These are phyloP conservation scores for Rhizophagus sp. DNA, from an alignment of 192 early-diverging fungal genomes.

Conservation along the genomic window DNA sequence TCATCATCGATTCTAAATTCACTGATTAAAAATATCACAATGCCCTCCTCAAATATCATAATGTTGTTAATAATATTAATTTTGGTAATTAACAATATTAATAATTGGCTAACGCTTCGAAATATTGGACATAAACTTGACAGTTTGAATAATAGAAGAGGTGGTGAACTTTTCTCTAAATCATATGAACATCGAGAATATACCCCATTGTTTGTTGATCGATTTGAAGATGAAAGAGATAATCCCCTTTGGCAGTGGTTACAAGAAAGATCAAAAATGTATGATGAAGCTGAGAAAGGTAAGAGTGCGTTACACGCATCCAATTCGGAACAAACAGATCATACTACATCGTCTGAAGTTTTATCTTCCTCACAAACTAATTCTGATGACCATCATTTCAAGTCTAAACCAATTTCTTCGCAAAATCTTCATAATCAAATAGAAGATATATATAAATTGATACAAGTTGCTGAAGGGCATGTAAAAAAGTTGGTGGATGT, in stretches of 20 bases:
- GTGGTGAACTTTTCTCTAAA: constrained; percentile 8
- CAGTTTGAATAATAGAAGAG: not conserved
- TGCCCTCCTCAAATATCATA: constrained; percentile 5
- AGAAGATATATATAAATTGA: constrained; percentile 16
- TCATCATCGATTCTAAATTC: not conserved
- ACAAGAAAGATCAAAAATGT: constrained; percentile 14
- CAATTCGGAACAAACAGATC: not conserved
- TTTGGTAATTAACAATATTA: constrained; percentile 4
- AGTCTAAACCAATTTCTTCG: not conserved
- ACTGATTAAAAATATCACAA: not conserved
- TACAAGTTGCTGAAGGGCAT: constrained; percentile 19
- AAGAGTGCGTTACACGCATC: not conserved
- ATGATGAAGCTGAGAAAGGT: not conserved
- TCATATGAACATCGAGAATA: not conserved
- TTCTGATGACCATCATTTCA: not conserved
- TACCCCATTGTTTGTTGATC: constrained; percentile 11
- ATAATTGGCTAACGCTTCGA: constrained; percentile 5
- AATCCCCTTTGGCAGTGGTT: constrained; percentile 20
- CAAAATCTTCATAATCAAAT: constrained; percentile 10
- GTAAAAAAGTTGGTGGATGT: constrained; percentile 14
- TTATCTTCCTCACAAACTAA: too few relatives aligned
- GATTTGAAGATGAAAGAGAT: constrained; percentile 3
- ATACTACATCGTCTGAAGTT: not conserved
- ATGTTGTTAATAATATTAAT: not conserved
- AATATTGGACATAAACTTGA: constrained; percentile 15